Percentiles rank a stretch among this genome's conserved stretches.
Conservation (phyloP, 176 grass and related monocot genomes). For the Hyparrhenia diplandra region DNA sequence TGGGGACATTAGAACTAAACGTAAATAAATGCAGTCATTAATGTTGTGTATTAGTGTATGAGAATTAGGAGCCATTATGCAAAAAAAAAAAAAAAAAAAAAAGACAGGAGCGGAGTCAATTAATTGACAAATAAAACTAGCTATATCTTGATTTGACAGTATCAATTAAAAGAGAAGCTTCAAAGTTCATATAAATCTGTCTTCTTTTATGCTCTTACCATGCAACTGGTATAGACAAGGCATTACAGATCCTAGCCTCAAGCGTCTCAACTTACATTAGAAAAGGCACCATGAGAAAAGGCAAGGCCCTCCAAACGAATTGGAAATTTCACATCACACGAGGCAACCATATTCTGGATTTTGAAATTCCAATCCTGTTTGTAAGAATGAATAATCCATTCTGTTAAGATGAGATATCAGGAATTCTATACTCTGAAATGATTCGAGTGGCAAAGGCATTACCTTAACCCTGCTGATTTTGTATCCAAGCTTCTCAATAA, state of each 20-base stretch:
- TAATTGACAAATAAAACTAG: not conserved
- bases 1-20: not conserved
- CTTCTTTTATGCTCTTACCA: not conserved
- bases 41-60: too few relatives aligned
- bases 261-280: slow-evolving; percentile 48
- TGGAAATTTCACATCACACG: slow-evolving; percentile 79
- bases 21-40: too few relatives aligned
- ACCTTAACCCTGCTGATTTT: slow-evolving; percentile 74
- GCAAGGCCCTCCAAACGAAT: slow-evolving; percentile 78
- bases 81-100: not conserved
- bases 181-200: not conserved
- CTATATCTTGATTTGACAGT: not conserved
- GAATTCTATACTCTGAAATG: not conserved
- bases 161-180: not conserved
- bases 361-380: slow-evolving; percentile 89
- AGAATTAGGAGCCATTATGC: too few relatives aligned
- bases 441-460: not conserved
- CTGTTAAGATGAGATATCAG: not conserved
- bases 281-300: slow-evolving; percentile 68
- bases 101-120: not conserved
- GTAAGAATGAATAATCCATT: not conserved
- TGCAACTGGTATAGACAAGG: not conserved
- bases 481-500: slow-evolving; percentile 82
- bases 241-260: not conserved
- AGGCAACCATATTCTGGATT: slow-evolving; percentile 88